Evolutionary conservation across 176 grass and related monocot species (phyloP).

Genomic region (Bromus sterilis): DNA sequence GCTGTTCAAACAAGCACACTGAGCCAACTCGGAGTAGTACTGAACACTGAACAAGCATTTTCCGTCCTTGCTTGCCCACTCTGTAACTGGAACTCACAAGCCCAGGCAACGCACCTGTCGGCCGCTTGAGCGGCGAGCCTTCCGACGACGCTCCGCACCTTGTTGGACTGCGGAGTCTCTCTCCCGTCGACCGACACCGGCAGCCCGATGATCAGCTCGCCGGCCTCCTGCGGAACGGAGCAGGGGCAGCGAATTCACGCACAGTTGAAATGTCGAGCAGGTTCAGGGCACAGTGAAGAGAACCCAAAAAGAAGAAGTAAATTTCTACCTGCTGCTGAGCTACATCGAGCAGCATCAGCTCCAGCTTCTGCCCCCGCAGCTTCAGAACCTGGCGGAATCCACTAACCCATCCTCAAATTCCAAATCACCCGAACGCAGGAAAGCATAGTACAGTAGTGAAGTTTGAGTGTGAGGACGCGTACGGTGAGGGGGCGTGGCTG

Average conservation of each 20-base stretch:
- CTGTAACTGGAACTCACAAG: neutral
- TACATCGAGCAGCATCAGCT: slow-evolving; percentile 58
- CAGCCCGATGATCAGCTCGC: slow-evolving; percentile 65
- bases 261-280: neutral
- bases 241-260: neutral
- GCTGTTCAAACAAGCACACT: slow-evolving; percentile 18
- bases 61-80: neutral
- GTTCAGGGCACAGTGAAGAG: neutral
- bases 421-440: neutral
- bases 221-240: slow-evolving; percentile 17
- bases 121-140: slow-evolving; percentile 73
- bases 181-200: slow-evolving; percentile 47
- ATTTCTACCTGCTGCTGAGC: slow-evolving; percentile 46
- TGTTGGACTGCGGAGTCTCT: slow-evolving; percentile 73
- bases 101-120: slow-evolving; percentile 31
- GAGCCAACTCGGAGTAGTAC: neutral
- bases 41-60: neutral
- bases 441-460: neutral
- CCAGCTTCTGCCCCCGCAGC: slow-evolving; percentile 61
- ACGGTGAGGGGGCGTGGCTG: slow-evolving; percentile 67
- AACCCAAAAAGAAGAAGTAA: neutral
- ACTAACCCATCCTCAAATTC: neutral
- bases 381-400: slow-evolving; percentile 54
- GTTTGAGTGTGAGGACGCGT: neutral
- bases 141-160: slow-evolving; percentile 66